A percentile compares a stretch with the other conserved stretches of the same genome.
Conservation (phyloP, 2,329 filamentous ascomycete species). For the Chaetothyriales sp. region DNA sequence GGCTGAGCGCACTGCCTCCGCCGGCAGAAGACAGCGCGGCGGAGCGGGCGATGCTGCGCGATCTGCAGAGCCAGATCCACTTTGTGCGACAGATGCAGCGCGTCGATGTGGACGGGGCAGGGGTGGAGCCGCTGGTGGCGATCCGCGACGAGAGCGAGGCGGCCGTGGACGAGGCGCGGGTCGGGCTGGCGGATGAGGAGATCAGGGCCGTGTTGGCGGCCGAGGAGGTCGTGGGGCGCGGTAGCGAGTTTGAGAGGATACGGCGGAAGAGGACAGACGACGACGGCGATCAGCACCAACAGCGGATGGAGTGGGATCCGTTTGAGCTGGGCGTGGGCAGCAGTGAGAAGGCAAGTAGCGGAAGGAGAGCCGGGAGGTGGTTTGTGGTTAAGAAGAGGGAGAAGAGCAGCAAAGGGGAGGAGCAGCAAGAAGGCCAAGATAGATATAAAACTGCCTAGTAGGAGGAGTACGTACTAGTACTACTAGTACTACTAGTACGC, state of each 20-base stretch:
- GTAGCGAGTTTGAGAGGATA: constrained; percentile 25
- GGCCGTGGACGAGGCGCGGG: constrained; percentile 23
- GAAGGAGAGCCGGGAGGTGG: not conserved
- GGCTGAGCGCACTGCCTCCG: constrained; percentile 71
- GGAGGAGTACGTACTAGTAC: too few relatives aligned
- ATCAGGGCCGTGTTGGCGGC: constrained; percentile 27
- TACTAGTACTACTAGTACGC: too few relatives aligned
- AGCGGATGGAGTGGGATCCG: not conserved
- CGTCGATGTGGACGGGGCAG: constrained; percentile 50
- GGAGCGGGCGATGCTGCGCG: constrained; percentile 57
- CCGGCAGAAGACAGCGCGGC: constrained; percentile 42
- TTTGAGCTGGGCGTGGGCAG: not conserved
- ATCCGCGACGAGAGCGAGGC: constrained; percentile 57
- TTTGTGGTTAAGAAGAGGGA: not conserved
- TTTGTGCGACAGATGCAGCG: constrained; percentile 72
- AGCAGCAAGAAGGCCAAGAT: not conserved
- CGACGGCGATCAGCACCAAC: constrained; percentile 26
- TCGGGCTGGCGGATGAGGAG: constrained; percentile 25
- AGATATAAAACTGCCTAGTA: not conserved
- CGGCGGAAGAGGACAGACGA: constrained; percentile 46
- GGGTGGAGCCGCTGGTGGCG: constrained; percentile 58
- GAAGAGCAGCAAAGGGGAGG: not conserved
- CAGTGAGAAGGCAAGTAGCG: not conserved
- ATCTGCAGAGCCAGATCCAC: constrained; percentile 66
- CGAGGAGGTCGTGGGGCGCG: constrained; percentile 29